Percentiles rank a stretch among this genome's conserved stretches.
Evolutionary conservation across 306 rosid species (phyloP).

Genomic region (Neltuma alba): DNA sequence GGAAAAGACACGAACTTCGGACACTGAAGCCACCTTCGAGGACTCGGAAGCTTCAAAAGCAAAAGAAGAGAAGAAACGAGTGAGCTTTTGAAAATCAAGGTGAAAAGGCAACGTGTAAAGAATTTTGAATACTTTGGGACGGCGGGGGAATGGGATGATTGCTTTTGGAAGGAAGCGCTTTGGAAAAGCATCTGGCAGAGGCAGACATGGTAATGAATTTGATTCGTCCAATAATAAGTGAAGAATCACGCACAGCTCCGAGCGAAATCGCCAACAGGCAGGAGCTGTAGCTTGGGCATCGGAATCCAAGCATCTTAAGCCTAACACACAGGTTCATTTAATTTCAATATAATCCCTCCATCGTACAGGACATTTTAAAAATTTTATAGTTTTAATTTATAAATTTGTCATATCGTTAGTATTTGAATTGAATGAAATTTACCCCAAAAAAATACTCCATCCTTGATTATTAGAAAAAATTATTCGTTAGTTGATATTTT

Average conservation of each 20-base stretch:
- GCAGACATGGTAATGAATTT: constrained; percentile 37
- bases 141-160: constrained; percentile 14
- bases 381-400: too few species aligned
- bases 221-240: constrained; percentile 21
- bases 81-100: neutral
- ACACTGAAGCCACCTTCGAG: constrained; percentile 41
- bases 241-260: neutral
- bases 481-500: too few species aligned
- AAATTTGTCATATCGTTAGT: too few species aligned
- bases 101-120: neutral
- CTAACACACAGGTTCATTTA: too few species aligned
- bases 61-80: neutral
- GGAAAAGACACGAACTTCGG: constrained; percentile 64
- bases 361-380: too few species aligned
- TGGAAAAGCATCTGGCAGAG: constrained; percentile 35
- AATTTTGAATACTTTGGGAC: neutral
- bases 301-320: too few species aligned
- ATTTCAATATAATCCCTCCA: too few species aligned
- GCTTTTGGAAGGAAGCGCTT: constrained; percentile 18
- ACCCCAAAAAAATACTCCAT: too few species aligned
- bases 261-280: neutral
- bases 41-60: constrained; percentile 29
- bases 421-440: too few species aligned
- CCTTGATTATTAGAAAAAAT: too few species aligned
- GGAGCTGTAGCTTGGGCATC: neutral